Evolutionary conservation across 805 yeast species (phyloP), one percentile per base, ranked within the genome.

Genomic region (Candida wancherniae): DNA sequence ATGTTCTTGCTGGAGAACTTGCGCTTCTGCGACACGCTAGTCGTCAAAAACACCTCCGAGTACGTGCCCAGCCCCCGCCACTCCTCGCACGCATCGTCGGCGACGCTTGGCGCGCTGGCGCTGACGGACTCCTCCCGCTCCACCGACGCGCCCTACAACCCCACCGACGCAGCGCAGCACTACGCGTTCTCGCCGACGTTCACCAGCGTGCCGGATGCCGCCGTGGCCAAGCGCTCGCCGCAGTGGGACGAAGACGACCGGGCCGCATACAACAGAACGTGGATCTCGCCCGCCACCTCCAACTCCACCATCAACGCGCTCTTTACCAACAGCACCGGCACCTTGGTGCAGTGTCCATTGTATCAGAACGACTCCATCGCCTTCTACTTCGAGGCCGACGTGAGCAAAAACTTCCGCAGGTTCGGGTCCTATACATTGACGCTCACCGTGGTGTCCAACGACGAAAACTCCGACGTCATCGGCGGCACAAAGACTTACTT

Each of bases 401-500:
- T 64, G n/a, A 47, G 39, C 45, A 64, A 46, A 49, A 74, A 27
- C 38, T 63, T 17, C 37, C 58, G 63, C 10, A 49, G 52, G 4
- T 53, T 73, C 30, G 77, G 78, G 0, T 63, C 77, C 1, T 74
- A 68, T 42, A 49, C 57, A 4, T 61, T 66, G 6, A 37, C 48
- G 22, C 62, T 73, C 38, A 48, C 69, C 3, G 53, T 73, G 7
- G 51, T 73, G 12, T 52, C 62, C 14, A 66, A 71, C 28, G 62
- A 60, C 31, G 50, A 45, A 2, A 38, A 47, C 6, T 60, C 66
- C 12, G 31, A 46, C 2, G 36, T 62, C 3, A 45, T 77, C 8
- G 76, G 74, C 2, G 80, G 84, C 39, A 52, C 67, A 13, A 44
- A 52, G 11, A 52, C 70, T 4, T 63, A 63, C 39, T 66, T 73